Base-by-base conservation (phyloP, 768 basidiomycete species). In the Omphalotus guepiniiformis region DNA sequence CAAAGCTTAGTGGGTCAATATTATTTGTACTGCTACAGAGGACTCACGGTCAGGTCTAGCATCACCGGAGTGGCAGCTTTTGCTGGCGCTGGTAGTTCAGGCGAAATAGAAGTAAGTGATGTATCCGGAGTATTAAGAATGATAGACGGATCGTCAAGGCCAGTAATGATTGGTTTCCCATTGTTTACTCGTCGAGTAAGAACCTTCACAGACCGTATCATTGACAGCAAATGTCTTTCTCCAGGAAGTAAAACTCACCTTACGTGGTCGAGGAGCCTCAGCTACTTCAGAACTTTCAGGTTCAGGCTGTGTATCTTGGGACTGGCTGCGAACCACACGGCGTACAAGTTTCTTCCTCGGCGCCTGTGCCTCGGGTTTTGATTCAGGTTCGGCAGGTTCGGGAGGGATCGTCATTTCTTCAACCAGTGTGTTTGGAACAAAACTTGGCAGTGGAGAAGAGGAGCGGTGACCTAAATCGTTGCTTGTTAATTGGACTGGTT, bases 361-460 rank as follows among this genome's bases (percentile, higher is more conserved):
- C 43, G 48, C n/a, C n/a, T n/a, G 16, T 39, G 26, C 34, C 34
- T 38, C 41, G 9, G 51, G 36, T 37, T 57, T 53, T 48, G 16
- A 19, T 30, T 36, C 12, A 41, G 16, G 39, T 44, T 29, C 28
- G 8, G 36, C 42, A 25, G 44, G 25, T 3, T 47, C 41, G 19
- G 70, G 63, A 15, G 63, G 62, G 6, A 71, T 49, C 4, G 76
- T 73, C 0, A 74, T 73, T 51, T 83, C 82, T 16, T 73, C 69
- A 2, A 73, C 67, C 51, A 72, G 69, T 0, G 79, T 75, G 49
- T 81, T 83, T 3, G 75, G 75, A 9, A 82, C 63, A 29, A 70
- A 65, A 37, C 75, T 70, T 1, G 79, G 79, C 0, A 78, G 63
- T 7, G 71, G 59, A 3, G 76, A 73, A 15, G 55, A 61, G 21